Percentiles rank a stretch among this genome's conserved stretches.
Conservation (phyloP, 2,329 filamentous ascomycete genomes). For the Colletotrichum sp. region DNA sequence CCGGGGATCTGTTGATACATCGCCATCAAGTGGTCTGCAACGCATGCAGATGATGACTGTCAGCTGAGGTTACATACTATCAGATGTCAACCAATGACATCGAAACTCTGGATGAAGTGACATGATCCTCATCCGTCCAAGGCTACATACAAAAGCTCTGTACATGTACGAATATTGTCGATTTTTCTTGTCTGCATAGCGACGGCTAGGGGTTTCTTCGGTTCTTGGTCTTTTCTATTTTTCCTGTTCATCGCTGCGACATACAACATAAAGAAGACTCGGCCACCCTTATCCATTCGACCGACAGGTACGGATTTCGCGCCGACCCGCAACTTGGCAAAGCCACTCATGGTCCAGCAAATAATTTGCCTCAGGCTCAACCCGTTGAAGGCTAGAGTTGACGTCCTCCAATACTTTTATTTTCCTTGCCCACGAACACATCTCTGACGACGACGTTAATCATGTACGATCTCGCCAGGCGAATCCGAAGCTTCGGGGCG, state of each 20-base stretch:
- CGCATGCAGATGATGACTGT: constrained; percentile 72
- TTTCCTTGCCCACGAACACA: neutral
- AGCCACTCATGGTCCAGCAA: neutral
- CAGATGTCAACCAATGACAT: neutral
- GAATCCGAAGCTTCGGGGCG: neutral
- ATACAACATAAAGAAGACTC: constrained; percentile 14
- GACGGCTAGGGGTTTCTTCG: constrained; percentile 18
- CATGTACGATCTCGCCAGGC: neutral
- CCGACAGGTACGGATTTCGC: neutral
- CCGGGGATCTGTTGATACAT: constrained; percentile 55
- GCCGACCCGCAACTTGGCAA: neutral
- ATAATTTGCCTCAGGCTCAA: neutral
- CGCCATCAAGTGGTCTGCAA: constrained; percentile 55
- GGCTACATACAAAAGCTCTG: constrained; percentile 2
- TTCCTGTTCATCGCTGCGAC: constrained; percentile 9
- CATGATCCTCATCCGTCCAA: neutral
- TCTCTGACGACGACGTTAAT: constrained; percentile 4
- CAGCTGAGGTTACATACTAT: constrained; percentile 39
- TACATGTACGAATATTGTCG: constrained; percentile 26
- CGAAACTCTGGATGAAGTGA: neutral
- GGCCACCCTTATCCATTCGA: neutral
- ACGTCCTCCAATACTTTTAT: neutral
- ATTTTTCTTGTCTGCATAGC: constrained; percentile 26
- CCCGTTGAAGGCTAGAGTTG: neutral
- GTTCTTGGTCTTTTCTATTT: neutral